Base-by-base conservation (phyloP, 768 basidiomycete genomes). In the Boletus vinaceobasis region DNA sequence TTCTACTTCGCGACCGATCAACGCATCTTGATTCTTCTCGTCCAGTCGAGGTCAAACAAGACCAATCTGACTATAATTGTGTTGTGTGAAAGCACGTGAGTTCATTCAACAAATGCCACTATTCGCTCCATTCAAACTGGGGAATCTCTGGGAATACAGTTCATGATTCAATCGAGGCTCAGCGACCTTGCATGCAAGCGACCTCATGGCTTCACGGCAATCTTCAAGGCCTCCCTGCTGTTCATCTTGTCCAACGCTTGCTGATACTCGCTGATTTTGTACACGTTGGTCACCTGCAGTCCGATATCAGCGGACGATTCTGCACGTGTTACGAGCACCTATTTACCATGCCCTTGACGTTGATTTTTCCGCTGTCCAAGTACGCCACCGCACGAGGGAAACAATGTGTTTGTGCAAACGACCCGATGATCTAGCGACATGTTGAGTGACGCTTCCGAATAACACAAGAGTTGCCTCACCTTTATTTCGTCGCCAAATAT, bases 371-470 rank as follows among this genome's bases (percentile, higher is more conserved):
- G 57, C 82, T 82, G 60, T 94, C 91, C 27, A 93, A 80, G 66
- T 93, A 92, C 3, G 84, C 86, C 42, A 93, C 85, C 5, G 90
- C 90, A 7, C 92, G 84, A 39, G 90, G 90, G 81, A 95, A 93
- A 71, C 90, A 91, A 74, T 78, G 84, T 1, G 83, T 86, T 62
- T 92, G 90, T 5, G 90, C 85, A 75, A 93, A 92, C 0, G 90
- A 92, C 11, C 90, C 88, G 58, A 93, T 87, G 62, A 92, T 90
- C 87, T 89, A 7, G 51, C 43, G 15, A 43, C 49, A 43, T 29
- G 14, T 26, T 52, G 39, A 43, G 31, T 50, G n/a, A 50, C 9
- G 5, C 17, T 17, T 17, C 38, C 10, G 19, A 33, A 47, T 39
- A 17, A 36, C 37, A 27, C n/a, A 5, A 19, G 23, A 27, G 9